Evolutionary conservation across 2,329 filamentous ascomycete species (phyloP).

Genomic region (Xylariaceae sp.): DNA sequence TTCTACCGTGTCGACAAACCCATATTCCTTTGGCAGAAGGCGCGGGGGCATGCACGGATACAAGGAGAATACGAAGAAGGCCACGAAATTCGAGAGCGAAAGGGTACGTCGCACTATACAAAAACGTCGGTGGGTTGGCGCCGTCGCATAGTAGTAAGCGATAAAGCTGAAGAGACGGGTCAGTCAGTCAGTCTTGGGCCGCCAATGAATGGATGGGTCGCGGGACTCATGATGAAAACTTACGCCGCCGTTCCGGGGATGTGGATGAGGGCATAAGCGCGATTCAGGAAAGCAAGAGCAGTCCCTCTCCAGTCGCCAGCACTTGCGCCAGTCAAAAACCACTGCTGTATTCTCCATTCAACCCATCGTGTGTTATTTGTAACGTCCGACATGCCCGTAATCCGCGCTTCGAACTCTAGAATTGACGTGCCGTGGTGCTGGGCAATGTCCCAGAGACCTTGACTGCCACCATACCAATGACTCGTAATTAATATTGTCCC

Average conservation of each 20-base stretch:
- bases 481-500: slow-evolving; percentile 50
- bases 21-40: slow-evolving; percentile 41
- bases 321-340: slow-evolving; percentile 33
- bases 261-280: slow-evolving; percentile 45
- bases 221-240: background rate
- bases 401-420: slow-evolving; percentile 36
- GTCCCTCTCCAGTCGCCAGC: slow-evolving; percentile 31
- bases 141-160: slow-evolving; percentile 40
- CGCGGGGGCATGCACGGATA: slow-evolving; percentile 46
- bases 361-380: slow-evolving; percentile 34
- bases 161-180: slow-evolving; percentile 34
- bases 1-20: slow-evolving; percentile 39
- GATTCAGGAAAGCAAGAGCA: slow-evolving; percentile 42
- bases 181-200: background rate
- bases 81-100: slow-evolving; percentile 43
- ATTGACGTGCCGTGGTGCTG: slow-evolving; percentile 40
- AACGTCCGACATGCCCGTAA: slow-evolving; percentile 23
- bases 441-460: slow-evolving; percentile 40
- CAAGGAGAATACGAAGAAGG: slow-evolving; percentile 42
- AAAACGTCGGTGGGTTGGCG: slow-evolving; percentile 34
- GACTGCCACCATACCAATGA: slow-evolving; percentile 44
- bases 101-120: slow-evolving; percentile 40
- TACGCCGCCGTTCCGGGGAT: slow-evolving; percentile 46
- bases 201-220: background rate
- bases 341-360: slow-evolving; percentile 35